These are phyloP conservation scores for Jaltomata sinuosa DNA, from an alignment of 257 asterid species.

Conservation along the genomic window DNA sequence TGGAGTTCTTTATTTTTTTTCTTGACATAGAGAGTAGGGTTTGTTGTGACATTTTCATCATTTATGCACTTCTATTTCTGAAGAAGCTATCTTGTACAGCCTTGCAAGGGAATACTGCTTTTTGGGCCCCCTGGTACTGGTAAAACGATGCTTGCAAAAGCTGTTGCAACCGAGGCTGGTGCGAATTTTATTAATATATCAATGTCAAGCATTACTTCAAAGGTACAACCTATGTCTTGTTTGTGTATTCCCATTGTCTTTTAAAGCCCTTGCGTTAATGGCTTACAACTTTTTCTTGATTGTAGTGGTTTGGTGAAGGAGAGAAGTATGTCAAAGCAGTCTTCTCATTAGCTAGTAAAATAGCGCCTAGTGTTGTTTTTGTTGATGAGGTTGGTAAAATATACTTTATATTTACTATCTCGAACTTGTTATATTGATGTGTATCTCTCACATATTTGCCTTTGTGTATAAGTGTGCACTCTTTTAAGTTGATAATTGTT, in stretches of 20 bases:
- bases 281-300: background rate
- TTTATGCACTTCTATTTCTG: slow-evolving; percentile 1
- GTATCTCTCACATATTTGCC: background rate
- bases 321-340: slow-evolving; percentile 91
- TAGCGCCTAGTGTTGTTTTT: slow-evolving; percentile 73
- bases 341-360: slow-evolving; percentile 83
- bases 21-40: background rate
- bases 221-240: slow-evolving; percentile 26
- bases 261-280: background rate
- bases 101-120: slow-evolving; percentile 88
- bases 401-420: background rate
- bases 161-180: slow-evolving; percentile 93
- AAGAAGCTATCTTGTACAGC: slow-evolving; percentile 35
- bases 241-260: background rate
- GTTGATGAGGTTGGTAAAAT: slow-evolving; percentile 70
- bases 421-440: background rate
- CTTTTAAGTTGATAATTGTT: background rate
- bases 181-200: slow-evolving; percentile 87
- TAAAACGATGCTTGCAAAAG: slow-evolving; percentile 93
- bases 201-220: slow-evolving; percentile 86
- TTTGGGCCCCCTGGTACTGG: slow-evolving; percentile 95
- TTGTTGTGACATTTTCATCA: background rate
- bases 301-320: slow-evolving; percentile 94
- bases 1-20: background rate
- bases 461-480: background rate